phyloP scores from a whole-genome alignment of 108 stramenopile genomes.

The Skeletonema potamos region DNA sequence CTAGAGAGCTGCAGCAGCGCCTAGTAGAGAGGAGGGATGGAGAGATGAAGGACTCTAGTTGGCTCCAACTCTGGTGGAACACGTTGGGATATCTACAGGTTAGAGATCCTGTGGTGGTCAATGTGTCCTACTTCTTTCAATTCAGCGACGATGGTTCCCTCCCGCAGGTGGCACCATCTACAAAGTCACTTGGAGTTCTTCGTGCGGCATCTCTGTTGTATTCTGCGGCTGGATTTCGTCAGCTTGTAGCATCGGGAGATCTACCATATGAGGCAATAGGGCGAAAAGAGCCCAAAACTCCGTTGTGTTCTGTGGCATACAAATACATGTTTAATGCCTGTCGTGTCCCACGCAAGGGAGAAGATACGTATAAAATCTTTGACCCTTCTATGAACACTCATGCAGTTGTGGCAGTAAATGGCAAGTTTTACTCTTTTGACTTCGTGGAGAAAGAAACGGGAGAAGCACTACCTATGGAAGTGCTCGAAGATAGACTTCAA shows the following conservation, averaged over 20 bases:
- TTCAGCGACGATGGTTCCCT: slow-evolving; percentile 72
- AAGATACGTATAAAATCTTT: slow-evolving; percentile 82
- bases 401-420: slow-evolving; percentile 70
- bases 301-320: slow-evolving; percentile 79
- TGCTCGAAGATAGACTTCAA: slow-evolving; percentile 54
- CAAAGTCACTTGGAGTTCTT: slow-evolving; percentile 28
- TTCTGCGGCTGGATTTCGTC: slow-evolving; percentile 74
- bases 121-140: slow-evolving; percentile 90
- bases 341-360: slow-evolving; percentile 67
- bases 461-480: slow-evolving; percentile 50
- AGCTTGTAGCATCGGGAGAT: slow-evolving; percentile 62
- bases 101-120: slow-evolving; percentile 83
- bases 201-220: slow-evolving; percentile 75
- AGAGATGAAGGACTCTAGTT: slow-evolving; percentile 64
- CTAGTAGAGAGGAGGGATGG: slow-evolving; percentile 49
- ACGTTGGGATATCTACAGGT: slow-evolving; percentile 81
- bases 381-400: slow-evolving; percentile 73
- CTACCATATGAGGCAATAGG: slow-evolving; percentile 72
- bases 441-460: slow-evolving; percentile 51
- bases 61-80: slow-evolving; percentile 91
- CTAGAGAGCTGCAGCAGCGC: slow-evolving; percentile 61
- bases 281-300: slow-evolving; percentile 53
- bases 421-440: slow-evolving; percentile 69
- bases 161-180: slow-evolving; percentile 19
- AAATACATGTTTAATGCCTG: slow-evolving; percentile 94